Evolutionary conservation across 83 land plant genomes (phyloP).

Genomic region (Picea abies): DNA sequence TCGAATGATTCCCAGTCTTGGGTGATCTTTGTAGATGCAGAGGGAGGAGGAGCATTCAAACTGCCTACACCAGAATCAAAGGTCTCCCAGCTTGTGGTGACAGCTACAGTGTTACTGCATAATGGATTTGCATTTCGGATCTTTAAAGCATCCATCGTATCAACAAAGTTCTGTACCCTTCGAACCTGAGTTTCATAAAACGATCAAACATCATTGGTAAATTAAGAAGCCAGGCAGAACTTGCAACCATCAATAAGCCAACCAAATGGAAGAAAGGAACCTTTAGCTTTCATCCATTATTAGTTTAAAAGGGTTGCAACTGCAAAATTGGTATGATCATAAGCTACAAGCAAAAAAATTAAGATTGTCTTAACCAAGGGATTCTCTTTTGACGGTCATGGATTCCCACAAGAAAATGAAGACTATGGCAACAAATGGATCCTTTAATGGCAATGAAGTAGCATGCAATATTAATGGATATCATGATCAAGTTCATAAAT

Average conservation of each 20-base stretch:
- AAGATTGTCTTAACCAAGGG: neutral
- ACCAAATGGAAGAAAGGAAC: neutral
- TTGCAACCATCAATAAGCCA: neutral
- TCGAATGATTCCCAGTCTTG: constrained; percentile 67
- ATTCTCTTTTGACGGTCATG: neutral
- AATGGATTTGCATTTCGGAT: constrained; percentile 53
- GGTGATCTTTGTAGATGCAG: constrained; percentile 38
- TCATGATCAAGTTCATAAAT: neutral
- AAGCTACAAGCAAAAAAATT: neutral
- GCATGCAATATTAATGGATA: neutral
- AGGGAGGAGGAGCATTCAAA: constrained; percentile 41
- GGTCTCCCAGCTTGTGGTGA: constrained; percentile 68
- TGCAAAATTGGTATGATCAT: neutral
- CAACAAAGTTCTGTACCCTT: constrained; percentile 53
- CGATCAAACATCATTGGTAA: neutral
- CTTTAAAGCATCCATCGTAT: constrained; percentile 53
- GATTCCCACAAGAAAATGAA: neutral
- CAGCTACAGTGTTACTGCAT: constrained; percentile 31
- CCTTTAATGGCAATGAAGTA: neutral
- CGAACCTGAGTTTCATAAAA: constrained; percentile 43
- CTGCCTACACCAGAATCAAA: constrained; percentile 62
- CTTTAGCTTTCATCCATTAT: neutral
- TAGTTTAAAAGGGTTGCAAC: neutral
- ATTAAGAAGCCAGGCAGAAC: neutral
- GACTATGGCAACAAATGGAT: neutral